Conservation (phyloP, 2,329 filamentous ascomycete genomes). For the Sordariomycetes sp. region DNA sequence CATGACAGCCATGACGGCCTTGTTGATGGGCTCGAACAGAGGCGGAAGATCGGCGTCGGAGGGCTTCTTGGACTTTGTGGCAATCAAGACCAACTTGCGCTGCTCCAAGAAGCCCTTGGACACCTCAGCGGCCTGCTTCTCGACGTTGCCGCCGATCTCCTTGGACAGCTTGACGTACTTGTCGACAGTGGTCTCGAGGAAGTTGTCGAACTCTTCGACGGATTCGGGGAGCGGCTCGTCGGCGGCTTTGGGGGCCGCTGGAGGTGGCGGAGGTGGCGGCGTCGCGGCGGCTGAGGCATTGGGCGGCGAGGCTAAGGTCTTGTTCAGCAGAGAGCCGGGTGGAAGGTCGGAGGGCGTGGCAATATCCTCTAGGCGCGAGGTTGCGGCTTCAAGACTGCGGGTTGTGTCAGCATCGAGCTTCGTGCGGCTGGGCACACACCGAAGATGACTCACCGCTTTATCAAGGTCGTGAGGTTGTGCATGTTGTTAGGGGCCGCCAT, state of each 20-base stretch:
- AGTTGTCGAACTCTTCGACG: constrained; percentile 80
- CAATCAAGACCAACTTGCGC: constrained; percentile 78
- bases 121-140: constrained; percentile 60
- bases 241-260: constrained; percentile 28
- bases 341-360: constrained; percentile 64
- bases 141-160: constrained; percentile 67
- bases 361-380: constrained; percentile 92
- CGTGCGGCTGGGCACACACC: not conserved
- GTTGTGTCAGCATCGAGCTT: not conserved
- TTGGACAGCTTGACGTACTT: constrained; percentile 72
- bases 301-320: constrained; percentile 22
- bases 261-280: constrained; percentile 12
- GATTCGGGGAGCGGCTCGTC: constrained; percentile 58
- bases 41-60: constrained; percentile 64
- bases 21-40: constrained; percentile 79
- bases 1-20: constrained; percentile 68
- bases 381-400: constrained; percentile 87
- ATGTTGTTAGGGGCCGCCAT: constrained; percentile 78
- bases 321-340: constrained; percentile 23
- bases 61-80: constrained; percentile 88
- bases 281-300: constrained; percentile 15
- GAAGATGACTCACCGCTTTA: constrained; percentile 69
- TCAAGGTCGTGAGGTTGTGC: constrained; percentile 93
- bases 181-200: constrained; percentile 65
- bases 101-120: constrained; percentile 68